These are phyloP conservation scores for Pyrenochaeta sp. DNA, from an alignment of 2,329 filamentous ascomycete genomes.

Conservation along the genomic window DNA sequence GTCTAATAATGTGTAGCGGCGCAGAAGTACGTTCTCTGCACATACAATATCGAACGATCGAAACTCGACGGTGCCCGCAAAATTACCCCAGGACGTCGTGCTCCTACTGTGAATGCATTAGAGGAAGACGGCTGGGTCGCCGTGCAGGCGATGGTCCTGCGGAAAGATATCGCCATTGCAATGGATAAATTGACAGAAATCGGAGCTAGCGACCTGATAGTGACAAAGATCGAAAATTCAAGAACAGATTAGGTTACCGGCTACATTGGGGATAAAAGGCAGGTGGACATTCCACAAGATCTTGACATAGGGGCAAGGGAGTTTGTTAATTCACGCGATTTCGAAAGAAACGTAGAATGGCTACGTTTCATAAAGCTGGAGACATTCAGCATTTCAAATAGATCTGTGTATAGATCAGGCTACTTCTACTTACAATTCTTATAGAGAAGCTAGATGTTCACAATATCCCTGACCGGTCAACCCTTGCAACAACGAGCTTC, in stretches of 20 bases:
- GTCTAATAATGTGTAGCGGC: conserved; percentile 64
- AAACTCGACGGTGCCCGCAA: conserved; percentile 72
- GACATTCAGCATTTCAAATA: background rate
- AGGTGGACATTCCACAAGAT: background rate
- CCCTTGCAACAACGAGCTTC: no score
- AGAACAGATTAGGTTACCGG: conserved; percentile 30
- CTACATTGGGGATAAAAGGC: background rate
- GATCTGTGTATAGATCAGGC: background rate
- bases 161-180: conserved; percentile 81
- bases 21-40: conserved; percentile 91
- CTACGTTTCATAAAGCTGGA: background rate
- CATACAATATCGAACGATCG: conserved; percentile 87
- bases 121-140: conserved; percentile 93
- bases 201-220: conserved; percentile 85
- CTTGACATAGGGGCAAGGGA: background rate
- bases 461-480: no score
- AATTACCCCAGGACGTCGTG: conserved; percentile 92
- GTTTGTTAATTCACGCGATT: background rate
- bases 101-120: conserved; percentile 87
- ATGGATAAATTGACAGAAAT: conserved; percentile 84
- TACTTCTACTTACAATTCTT: background rate
- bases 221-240: conserved; percentile 85
- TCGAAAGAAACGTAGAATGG: background rate
- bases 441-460: background rate
- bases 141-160: conserved; percentile 92